Conservation (phyloP, 495 filamentous ascomycete species). For the Thozetella sp. region DNA sequence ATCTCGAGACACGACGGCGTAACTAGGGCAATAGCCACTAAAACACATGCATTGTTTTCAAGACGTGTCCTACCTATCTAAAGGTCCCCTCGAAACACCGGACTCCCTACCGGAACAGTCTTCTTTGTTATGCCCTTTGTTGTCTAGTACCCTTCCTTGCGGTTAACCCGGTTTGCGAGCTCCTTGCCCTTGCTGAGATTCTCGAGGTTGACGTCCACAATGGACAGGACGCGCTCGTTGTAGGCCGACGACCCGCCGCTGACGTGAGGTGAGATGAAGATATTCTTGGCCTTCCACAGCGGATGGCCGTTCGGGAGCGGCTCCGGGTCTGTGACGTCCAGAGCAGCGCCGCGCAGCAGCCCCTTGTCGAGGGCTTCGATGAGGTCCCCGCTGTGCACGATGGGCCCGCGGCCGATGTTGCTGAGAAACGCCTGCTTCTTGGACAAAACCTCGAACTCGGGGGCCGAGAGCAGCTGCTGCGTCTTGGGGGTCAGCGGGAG, state of each 20-base stretch:
- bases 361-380: slow-evolving; percentile 61
- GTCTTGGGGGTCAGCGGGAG: slow-evolving; percentile 77
- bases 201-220: slow-evolving; percentile 61
- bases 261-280: slow-evolving; percentile 80
- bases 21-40: no score
- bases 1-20: no score
- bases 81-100: no score
- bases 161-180: slow-evolving; percentile 69
- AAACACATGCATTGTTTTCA: no score
- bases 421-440: slow-evolving; percentile 58
- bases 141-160: slow-evolving; percentile 61
- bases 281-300: slow-evolving; percentile 75
- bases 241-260: slow-evolving; percentile 65
- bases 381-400: slow-evolving; percentile 70
- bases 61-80: no score
- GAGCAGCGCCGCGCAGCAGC: slow-evolving; percentile 67
- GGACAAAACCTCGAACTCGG: slow-evolving; percentile 67
- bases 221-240: slow-evolving; percentile 58
- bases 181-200: slow-evolving; percentile 57
- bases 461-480: slow-evolving; percentile 57
- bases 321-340: slow-evolving; percentile 90
- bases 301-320: slow-evolving; percentile 69
- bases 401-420: slow-evolving; percentile 76
- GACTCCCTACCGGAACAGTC: no score
- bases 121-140: neutral